phyloP scores from a whole-genome alignment of 2,329 filamentous ascomycete genomes.

The Pestalotiopsis sp. region DNA sequence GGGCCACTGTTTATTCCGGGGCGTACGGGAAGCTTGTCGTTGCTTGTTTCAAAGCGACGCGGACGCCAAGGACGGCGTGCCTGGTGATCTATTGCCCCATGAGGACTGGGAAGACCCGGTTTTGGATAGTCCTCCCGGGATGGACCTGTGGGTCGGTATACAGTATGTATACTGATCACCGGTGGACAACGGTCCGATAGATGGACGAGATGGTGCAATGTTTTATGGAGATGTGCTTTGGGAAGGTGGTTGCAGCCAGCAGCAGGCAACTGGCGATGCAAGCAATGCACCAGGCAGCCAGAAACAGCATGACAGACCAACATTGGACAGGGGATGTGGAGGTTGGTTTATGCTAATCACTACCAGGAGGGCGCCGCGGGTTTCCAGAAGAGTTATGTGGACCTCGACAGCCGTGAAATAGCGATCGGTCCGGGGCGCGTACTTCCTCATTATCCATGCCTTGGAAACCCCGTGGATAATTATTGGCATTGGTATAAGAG shows the following conservation, averaged over 20 bases:
- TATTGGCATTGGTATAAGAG: not conserved
- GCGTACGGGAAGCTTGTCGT: not conserved
- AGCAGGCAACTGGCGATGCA: too few species aligned
- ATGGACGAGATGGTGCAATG: not conserved
- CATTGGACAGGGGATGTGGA: not conserved
- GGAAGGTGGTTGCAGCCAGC: not conserved
- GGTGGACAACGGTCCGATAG: not conserved
- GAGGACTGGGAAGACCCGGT: not conserved
- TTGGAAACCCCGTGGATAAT: not conserved
- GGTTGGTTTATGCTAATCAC: not conserved
- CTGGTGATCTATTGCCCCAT: conserved; percentile 2
- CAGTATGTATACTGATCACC: not conserved
- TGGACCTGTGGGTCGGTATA: not conserved
- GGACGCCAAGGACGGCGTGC: not conserved
- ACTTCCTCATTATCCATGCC: not conserved
- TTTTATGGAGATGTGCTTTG: not conserved
- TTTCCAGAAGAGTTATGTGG: not conserved
- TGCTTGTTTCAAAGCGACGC: conserved; percentile 5
- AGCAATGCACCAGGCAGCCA: not conserved
- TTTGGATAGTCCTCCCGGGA: not conserved
- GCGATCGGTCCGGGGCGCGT: not conserved
- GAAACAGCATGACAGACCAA: not conserved
- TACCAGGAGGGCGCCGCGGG: not conserved
- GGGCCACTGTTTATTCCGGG: conserved; percentile 6
- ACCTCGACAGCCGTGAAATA: not conserved